phyloP scores from a whole-genome alignment of 768 basidiomycete species.

The Phlegmacium glaucopus region DNA sequence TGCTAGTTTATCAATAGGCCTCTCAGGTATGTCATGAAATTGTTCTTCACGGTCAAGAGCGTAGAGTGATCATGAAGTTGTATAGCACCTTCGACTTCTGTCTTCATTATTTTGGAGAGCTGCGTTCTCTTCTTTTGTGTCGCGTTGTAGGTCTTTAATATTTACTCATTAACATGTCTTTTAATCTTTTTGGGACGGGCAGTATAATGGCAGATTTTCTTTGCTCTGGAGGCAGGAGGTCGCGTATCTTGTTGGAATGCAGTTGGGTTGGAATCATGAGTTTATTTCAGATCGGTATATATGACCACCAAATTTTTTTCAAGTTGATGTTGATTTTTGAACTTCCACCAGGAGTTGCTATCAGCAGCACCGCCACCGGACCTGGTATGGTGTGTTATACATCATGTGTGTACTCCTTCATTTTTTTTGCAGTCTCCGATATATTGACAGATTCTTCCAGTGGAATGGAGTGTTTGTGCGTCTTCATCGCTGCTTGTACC shows the following conservation, averaged over 20 bases:
- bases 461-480: constrained; percentile 41
- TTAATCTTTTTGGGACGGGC: background rate
- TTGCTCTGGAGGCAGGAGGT: constrained; percentile 32
- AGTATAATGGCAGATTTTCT: constrained; percentile 38
- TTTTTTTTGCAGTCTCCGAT: background rate
- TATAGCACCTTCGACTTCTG: constrained; percentile 44
- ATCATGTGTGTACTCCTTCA: constrained; percentile 27
- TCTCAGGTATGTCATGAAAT: constrained; percentile 31
- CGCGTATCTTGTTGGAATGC: constrained; percentile 50
- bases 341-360: constrained; percentile 39
- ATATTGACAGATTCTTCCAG: constrained; percentile 18
- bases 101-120: constrained; percentile 48
- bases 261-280: constrained; percentile 50
- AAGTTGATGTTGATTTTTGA: background rate
- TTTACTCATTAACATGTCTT: background rate
- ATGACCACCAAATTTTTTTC: background rate
- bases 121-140: constrained; percentile 33
- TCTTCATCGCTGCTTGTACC: constrained; percentile 47
- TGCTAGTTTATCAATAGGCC: constrained; percentile 29
- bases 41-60: background rate
- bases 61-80: background rate
- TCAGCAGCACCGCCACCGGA: constrained; percentile 43
- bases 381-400: constrained; percentile 25
- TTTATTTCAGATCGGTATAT: constrained; percentile 48
- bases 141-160: constrained; percentile 26